Evolutionary conservation across 176 grass and related monocot species (phyloP), one percentile per base, ranked within the genome.

Genomic region (Puya raimondii): DNA sequence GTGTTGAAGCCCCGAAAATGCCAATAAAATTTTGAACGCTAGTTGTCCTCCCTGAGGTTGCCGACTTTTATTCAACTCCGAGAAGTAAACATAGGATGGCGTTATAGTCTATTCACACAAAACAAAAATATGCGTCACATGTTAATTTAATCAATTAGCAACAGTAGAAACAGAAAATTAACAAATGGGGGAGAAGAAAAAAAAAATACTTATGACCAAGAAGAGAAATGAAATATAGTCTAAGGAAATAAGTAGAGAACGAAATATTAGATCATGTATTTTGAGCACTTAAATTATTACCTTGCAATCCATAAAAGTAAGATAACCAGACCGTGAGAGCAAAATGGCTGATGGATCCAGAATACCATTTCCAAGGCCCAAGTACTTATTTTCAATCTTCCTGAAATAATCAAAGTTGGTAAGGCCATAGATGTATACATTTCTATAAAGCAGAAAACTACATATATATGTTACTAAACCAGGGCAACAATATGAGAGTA

Each of bases 241-340:
- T 17, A 57, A 42, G 7, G 6, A 42, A 42, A 42, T 7, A 7
- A 42, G 33, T 42, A 42, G 33, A 42, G 33, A 29, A 63, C 65
- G 10, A 16, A 49, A 54, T 51, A 82, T 67, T 69, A 84, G 66
- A 49, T 13, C 47, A 50, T 83, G 18, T 68, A 49, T 63, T 11
- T 11, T 70, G 10, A 50, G 49, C 29, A 79, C 18, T 48, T 0
- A 3, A 72, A 68, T 3, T 76, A 82, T 80, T 81, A 92, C 93
- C 86, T 90, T 92, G 80, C 93, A 97, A 64, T 92, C 84, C 84
- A 97, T 87, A 71, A 91, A 84, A 68, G 89, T 92, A 73, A 97
- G 89, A 83, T 87, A 81, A 26, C 89, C 82, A 81, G 73, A 90
- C 71, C 70, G 87, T 66, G 93, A 97, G 48, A 97, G 78, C 51